Conservation (phyloP, 805 yeast species). For the Metschnikowia rubicola region DNA sequence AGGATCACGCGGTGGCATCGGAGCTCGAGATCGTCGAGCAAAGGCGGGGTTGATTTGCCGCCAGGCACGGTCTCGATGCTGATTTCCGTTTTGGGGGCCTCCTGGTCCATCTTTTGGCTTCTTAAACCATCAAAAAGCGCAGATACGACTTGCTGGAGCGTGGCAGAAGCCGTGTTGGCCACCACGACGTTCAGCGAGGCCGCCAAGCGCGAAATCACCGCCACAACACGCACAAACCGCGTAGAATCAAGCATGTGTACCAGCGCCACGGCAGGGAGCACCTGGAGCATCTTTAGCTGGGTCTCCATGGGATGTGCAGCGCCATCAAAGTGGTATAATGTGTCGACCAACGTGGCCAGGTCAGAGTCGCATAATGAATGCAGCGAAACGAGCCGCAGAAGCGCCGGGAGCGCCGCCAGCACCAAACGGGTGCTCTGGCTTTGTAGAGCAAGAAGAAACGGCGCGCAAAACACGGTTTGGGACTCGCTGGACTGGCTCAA, state of each 20-base stretch:
- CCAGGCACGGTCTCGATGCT: neutral
- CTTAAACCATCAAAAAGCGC: conserved; percentile 65
- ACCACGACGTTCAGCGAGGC: conserved; percentile 73
- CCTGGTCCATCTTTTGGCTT: conserved; percentile 9
- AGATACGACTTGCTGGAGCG: conserved; percentile 79
- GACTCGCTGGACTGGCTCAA: conserved; percentile 39
- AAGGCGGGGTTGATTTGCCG: neutral
- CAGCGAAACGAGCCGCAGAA: conserved; percentile 58
- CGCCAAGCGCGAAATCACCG: conserved; percentile 66
- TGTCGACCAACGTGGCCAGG: conserved; percentile 53
- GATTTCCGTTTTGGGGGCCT: neutral
- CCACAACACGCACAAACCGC: conserved; percentile 54
- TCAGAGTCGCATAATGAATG: conserved; percentile 52
- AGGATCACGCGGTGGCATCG: conserved; percentile 70
- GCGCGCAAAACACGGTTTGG: conserved; percentile 37
- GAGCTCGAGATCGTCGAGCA: conserved; percentile 50
- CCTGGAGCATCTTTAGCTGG: conserved; percentile 81
- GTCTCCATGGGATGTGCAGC: conserved; percentile 79
- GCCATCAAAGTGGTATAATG: conserved; percentile 50
- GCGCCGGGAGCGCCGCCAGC: conserved; percentile 65
- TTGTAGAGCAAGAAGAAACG: conserved; percentile 69
- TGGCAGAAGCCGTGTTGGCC: conserved; percentile 87
- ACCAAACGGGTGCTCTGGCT: conserved; percentile 73
- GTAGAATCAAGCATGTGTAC: conserved; percentile 44
- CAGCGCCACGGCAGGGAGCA: conserved; percentile 71